Evolutionary conservation across 2,329 filamentous ascomycete species (phyloP), one percentile per base, ranked within the genome.

Genomic region (Neonectria faginata): DNA sequence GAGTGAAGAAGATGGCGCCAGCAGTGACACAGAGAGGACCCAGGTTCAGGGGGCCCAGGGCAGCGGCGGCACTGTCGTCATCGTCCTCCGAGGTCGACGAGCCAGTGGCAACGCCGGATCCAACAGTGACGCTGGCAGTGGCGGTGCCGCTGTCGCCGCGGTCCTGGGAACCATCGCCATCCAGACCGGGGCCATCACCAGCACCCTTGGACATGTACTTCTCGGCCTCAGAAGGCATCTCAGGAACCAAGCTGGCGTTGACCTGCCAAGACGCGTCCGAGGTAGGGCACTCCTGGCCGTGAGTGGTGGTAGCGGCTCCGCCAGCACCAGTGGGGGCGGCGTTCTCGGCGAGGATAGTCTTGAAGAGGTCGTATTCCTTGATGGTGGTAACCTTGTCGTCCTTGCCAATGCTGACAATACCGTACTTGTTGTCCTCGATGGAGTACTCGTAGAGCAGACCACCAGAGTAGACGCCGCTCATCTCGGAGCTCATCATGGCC

Each of bases 361-460:
- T 80, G 73, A 87, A 84, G 66, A 80, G 79, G 51, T 80, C 77
- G 80, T 90, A 97, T 75, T 95, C 92, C 44, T 79, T 67, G 20
- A 48, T 80, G 68, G 91, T 86, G 33, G 81, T 82, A 63, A 92
- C 85, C 5, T 78, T 81, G 76, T 79, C 73, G 67, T 85, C 86
- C 75, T 75, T 96, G 83, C 62, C 61, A 41, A 64, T 64, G 10
- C 87, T 81, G 76, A 94, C 93, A 64, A 97, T 90, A 69, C 94
- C 95, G 79, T 89, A 98, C 50, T 90, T 85, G 82, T 90, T 93
- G 66, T 85, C 85, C 80, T 97, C 93, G 75, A 91, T 82, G 10
- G 92, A 90, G 84, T 97, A 99, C 81, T 98, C 94, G 83, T 97
- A 99, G 79, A 97, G 92, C 42, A 99, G 88, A 79, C 96, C 96